Conservation (phyloP, 208 protist genomes). For the Trypanosomatidae sp. region DNA sequence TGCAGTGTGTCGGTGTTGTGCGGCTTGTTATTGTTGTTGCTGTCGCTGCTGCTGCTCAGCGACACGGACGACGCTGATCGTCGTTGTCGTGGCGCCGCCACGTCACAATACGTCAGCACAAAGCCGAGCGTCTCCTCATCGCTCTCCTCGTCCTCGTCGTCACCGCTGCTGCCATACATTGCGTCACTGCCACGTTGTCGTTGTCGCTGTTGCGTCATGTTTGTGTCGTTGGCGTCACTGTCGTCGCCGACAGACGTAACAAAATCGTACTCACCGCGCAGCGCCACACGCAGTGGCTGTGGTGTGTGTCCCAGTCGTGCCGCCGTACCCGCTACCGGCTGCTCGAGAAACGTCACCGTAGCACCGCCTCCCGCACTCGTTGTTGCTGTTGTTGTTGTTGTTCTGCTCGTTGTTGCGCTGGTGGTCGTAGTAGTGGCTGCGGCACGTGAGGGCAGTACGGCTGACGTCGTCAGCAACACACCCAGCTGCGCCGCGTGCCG, state of each 20-base stretch:
- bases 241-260: constrained; percentile 19
- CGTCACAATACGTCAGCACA: constrained; percentile 55
- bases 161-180: background rate
- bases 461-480: constrained; percentile 65
- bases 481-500: constrained; percentile 7
- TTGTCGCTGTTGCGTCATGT: too few species aligned
- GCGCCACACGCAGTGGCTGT: constrained; percentile 22
- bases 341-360: constrained; percentile 59
- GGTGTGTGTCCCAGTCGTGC: constrained; percentile 25
- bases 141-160: constrained; percentile 11
- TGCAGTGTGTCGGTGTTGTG: too few species aligned
- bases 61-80: background rate
- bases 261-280: constrained; percentile 42
- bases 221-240: too few species aligned
- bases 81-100: constrained; percentile 4
- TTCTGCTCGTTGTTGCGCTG: too few species aligned
- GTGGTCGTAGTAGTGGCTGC: background rate
- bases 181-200: background rate
- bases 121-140: constrained; percentile 51
- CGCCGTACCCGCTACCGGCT: constrained; percentile 48
- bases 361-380: constrained; percentile 3
- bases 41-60: too few species aligned
- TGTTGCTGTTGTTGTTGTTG: background rate
- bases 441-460: constrained; percentile 34
- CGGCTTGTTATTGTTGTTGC: too few species aligned